Base-by-base conservation (phyloP, 805 yeast species). In the Hanseniaspora meyeri region DNA sequence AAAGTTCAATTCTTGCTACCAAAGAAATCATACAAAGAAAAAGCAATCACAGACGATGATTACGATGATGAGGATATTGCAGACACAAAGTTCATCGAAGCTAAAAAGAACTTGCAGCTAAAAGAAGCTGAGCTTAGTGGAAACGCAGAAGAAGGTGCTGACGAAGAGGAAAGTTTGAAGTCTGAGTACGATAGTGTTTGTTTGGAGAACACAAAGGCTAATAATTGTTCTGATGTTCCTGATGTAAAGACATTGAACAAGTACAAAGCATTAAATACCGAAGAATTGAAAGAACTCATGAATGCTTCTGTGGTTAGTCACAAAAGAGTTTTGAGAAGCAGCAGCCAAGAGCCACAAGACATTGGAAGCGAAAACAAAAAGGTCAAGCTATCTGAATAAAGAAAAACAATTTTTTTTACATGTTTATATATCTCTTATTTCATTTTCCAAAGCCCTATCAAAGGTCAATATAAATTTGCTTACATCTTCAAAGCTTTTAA, bases 241-340 rank as follows among this genome's bases (percentile, higher is more conserved):
- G 55, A 51, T 24, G 3, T 51, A 4, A 51, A 51, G 19, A 10
- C 39, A 16, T 43, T 51, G 32, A 51, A 43, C 8, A 52, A 52
- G 32, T 19, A 19, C 40, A 19, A 27, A 12, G 56, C 45, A 3
- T 38, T 52, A n/a, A 34, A 52, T 38, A n/a, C 31, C 5, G 50
- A 52, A 0, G 56, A 50, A 12, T n/a, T 50, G 8, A 48, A 37
- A 5, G 20, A n/a, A 27, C 6, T 11, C 16, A 12, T 48, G 27
- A 24, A 48, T 24, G 14, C 2, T 37, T 16, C 20, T n/a, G 29
- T 9, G 16, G 16, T n/a, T 24, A 17, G 14, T 9, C 38, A 14
- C 7, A 42, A 42, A 27, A 42, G 45, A 24, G n/a, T 14, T 14
- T 24, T 42, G 17, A 36, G 48, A 45, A 45, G n/a, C 20, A 43